Percentiles rank a stretch among this genome's conserved stretches.
phyloP scores from a whole-genome alignment of 768 basidiomycete species.

The Lentinula lateritia region DNA sequence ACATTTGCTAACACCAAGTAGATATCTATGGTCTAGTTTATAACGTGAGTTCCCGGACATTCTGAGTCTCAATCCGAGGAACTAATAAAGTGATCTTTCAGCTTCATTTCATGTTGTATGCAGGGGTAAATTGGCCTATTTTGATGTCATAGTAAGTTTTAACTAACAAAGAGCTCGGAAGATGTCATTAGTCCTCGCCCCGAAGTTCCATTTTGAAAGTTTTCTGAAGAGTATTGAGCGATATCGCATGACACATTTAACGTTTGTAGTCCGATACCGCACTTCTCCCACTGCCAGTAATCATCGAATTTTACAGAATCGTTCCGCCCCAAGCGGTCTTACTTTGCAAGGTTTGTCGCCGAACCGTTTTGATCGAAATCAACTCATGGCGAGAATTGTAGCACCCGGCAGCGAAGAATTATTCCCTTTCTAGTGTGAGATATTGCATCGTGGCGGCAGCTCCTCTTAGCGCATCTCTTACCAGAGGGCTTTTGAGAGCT shows the following conservation, averaged over 20 bases:
- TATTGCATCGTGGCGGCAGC: constrained; percentile 27
- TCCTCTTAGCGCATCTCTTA: constrained; percentile 26
- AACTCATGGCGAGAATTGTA: constrained; percentile 7
- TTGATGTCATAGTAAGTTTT: not conserved
- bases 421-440: constrained; percentile 24
- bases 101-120: constrained; percentile 12
- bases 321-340: constrained; percentile 30
- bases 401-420: constrained; percentile 26
- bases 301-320: constrained; percentile 13
- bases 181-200: constrained; percentile 35
- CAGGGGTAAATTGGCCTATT: constrained; percentile 2
- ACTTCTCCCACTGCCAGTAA: not conserved
- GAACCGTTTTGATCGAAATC: not conserved
- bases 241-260: constrained; percentile 31
- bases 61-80: not conserved
- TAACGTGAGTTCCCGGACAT: constrained; percentile 10
- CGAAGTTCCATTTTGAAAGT: constrained; percentile 34
- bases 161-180: not conserved
- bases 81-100: not conserved
- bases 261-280: constrained; percentile 8
- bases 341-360: constrained; percentile 20
- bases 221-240: constrained; percentile 34
- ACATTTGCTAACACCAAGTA: not conserved
- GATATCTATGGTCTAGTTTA: constrained; percentile 19
- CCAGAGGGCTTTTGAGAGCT: constrained; percentile 20